Base-by-base conservation (phyloP, 306 rosid species). In the Mimosa pudica region DNA sequence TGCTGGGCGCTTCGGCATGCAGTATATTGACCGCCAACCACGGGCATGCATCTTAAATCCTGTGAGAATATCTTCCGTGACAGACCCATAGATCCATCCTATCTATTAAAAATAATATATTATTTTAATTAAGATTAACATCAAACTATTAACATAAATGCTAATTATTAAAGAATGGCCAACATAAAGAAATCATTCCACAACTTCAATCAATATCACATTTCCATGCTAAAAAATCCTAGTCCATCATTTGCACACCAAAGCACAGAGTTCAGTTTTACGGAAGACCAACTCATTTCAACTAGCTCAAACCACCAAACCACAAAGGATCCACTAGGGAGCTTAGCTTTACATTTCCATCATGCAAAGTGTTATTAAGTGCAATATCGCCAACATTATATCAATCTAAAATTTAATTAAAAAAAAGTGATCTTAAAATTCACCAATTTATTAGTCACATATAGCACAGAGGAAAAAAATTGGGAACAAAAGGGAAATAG, bases 31-130 rank as follows among this genome's bases (percentile, higher is more conserved):
- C 72, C 98, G 86, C 98, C 98, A 95, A 36, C 98, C 98, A 10
- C 98, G 98, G 36, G 99, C 97, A 47, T 95, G 99, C 99, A 95
- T 95, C 89, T 95, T 95, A 78, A 95, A 95, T 82, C 99, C 99
- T 2, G 99, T 95, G 18, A 95, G 97, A 87, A 95, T 95, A 90
- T 95, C 99, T 86, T 95, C 99, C 14, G 99, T 95, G 74, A 95
- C 99, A 0, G 99, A 95, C 81, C 98, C 99, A 60, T 95, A 95
- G 78, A 95, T 95, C 99, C 99, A 95, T 84, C 98, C 99, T 70
- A 95, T 95, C 99, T 95, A 95, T 73, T 35, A 79, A 74, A 45
- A 74, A 83, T 36, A 72, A 46, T 3, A n/a, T n/a, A 18, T 63
- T 18, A 76, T 54, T 36, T 69, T 24, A 36, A 51, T 18, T 9